Conservation (phyloP, 495 filamentous ascomycete species). For the Trichoderma virens region DNA sequence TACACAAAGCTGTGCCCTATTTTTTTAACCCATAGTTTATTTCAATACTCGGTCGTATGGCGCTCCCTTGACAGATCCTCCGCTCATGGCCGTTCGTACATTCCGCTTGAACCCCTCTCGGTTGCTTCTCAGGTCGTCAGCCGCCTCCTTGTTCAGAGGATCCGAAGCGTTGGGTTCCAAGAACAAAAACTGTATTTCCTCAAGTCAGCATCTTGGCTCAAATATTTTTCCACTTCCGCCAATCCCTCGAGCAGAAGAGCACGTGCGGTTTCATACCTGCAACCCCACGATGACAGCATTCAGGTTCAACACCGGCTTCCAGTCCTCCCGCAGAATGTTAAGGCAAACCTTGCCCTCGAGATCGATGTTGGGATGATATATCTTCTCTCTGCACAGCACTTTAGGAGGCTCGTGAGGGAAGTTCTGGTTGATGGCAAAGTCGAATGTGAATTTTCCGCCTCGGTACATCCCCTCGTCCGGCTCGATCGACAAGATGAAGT, state of each 20-base stretch:
- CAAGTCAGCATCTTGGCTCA: neutral
- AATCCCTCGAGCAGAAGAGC: constrained; percentile 1
- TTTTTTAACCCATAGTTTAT: neutral
- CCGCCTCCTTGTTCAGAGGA: constrained; percentile 96
- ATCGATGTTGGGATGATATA: constrained; percentile 98
- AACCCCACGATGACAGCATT: constrained; percentile 95
- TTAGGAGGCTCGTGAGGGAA: constrained; percentile 98
- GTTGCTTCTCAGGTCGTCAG: constrained; percentile 78
- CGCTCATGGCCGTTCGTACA: constrained; percentile 73
- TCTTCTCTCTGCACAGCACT: constrained; percentile 96
- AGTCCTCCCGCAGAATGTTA: constrained; percentile 95
- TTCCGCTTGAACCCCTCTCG: constrained; percentile 86
- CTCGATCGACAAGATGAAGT: constrained; percentile 87
- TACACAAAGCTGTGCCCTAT: too few species aligned
- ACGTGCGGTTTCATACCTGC: constrained; percentile 48
- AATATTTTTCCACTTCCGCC: neutral
- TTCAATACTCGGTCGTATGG: constrained; percentile 66
- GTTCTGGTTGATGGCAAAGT: constrained; percentile 83
- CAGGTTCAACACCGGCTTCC: constrained; percentile 95
- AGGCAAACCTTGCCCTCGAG: constrained; percentile 95
- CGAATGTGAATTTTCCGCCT: constrained; percentile 81
- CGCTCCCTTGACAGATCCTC: constrained; percentile 65
- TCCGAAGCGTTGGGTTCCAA: constrained; percentile 94
- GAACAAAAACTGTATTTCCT: constrained; percentile 73
- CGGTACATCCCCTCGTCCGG: constrained; percentile 99